phyloP scores from a whole-genome alignment of 2,329 filamentous ascomycete species.

The Nectriaceae sp. region DNA sequence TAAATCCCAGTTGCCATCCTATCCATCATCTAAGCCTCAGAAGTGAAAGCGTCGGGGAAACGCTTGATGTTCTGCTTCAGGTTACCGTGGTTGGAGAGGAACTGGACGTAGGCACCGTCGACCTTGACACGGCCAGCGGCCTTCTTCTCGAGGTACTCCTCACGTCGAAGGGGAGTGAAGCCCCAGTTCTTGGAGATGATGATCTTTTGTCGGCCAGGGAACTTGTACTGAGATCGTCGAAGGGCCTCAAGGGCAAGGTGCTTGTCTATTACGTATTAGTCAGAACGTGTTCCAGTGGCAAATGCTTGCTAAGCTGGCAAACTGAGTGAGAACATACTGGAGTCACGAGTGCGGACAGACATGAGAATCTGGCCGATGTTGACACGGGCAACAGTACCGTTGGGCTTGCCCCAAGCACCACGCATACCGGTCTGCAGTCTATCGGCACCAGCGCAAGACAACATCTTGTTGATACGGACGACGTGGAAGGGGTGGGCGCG shows the following conservation, averaged over 20 bases:
- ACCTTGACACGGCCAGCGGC: conserved; percentile 90
- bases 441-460: conserved; percentile 99
- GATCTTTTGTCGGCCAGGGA: conserved; percentile 99
- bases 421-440: conserved; percentile 99
- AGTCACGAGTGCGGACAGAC: conserved; percentile 95
- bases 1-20: conserved; percentile 42
- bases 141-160: conserved; percentile 97
- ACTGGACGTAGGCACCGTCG: conserved; percentile 99
- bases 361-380: conserved; percentile 99
- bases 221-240: conserved; percentile 99
- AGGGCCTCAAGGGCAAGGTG: conserved; percentile 95
- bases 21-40: conserved; percentile 50
- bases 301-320: conserved; percentile 6
- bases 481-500: conserved; percentile 99
- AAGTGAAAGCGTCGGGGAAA: conserved; percentile 89
- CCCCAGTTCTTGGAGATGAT: conserved; percentile 99
- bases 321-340: conserved; percentile 58
- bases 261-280: conserved; percentile 62
- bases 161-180: conserved; percentile 96
- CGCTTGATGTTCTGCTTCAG: conserved; percentile 86
- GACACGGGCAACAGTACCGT: conserved; percentile 98
- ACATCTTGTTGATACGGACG: conserved; percentile 99
- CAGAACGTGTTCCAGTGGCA: conserved; percentile 12
- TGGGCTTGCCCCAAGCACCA: conserved; percentile 99
- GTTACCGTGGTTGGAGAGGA: conserved; percentile 91